A percentile compares a stretch with the other conserved stretches of the same genome.
Conservation (phyloP, 2,329 filamentous ascomycete genomes). For the Fusarium siculi region DNA sequence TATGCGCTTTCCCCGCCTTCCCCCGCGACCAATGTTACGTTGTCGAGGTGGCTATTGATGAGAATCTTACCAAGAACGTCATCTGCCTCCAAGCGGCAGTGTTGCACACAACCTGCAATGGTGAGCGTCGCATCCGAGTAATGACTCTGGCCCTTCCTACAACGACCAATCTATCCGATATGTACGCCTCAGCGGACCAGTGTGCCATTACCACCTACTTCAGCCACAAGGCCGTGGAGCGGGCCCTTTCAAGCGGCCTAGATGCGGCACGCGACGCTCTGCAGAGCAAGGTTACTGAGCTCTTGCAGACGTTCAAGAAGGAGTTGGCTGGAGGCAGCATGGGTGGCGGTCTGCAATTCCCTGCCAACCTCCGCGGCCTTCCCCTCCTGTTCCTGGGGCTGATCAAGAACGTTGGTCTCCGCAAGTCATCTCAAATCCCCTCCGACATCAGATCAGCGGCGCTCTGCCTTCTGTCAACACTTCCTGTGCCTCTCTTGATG, state of each 20-base stretch:
- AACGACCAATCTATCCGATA: constrained; percentile 86
- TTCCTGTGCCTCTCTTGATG: constrained; percentile 88
- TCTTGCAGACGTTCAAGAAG: constrained; percentile 95
- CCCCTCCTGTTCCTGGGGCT: constrained; percentile 92
- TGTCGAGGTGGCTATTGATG: constrained; percentile 97
- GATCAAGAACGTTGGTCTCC: constrained; percentile 94
- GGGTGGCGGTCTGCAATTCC: constrained; percentile 93
- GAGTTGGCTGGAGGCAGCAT: constrained; percentile 96
- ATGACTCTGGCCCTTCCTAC: constrained; percentile 94
- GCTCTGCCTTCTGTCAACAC: constrained; percentile 91
- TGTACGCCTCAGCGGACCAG: constrained; percentile 96
- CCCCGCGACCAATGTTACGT: constrained; percentile 97
- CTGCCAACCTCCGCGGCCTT: constrained; percentile 87
- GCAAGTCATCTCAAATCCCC: constrained; percentile 92
- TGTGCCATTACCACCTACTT: constrained; percentile 93
- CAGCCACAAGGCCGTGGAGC: constrained; percentile 96
- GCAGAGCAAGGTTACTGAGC: constrained; percentile 90
- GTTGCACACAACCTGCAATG: constrained; percentile 96
- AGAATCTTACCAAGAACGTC: constrained; percentile 89
- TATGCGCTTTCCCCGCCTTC: constrained; percentile 98
- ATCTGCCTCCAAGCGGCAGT: constrained; percentile 95
- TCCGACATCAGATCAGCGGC: constrained; percentile 94
- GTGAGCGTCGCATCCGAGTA: constrained; percentile 93
- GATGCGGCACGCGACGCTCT: constrained; percentile 92
- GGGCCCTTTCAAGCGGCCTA: constrained; percentile 83